Base-by-base conservation (phyloP, 495 filamentous ascomycete genomes). In the Coniosporium apollinis region DNA sequence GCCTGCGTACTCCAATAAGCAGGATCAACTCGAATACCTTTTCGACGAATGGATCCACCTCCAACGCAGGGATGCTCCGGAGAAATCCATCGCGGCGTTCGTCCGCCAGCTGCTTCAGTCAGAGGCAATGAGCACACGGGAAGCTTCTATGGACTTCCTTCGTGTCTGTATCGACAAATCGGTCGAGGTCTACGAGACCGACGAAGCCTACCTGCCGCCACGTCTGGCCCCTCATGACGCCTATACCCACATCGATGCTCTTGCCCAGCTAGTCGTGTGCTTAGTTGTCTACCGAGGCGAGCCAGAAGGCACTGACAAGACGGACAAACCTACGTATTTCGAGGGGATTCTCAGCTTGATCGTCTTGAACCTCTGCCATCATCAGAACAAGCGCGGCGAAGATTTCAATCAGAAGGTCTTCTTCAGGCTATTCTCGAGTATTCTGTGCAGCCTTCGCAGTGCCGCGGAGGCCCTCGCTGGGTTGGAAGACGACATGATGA, bases 1-100 rank as follows among this genome's bases (percentile, higher is more conserved):
- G 3, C 55, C 51, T 13, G 46, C 52, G 16, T 22, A 42, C 7
- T 34, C 46, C 19, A 43, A 44, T 10, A 74, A 73, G 46, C 69
- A 71, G 29, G 78, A 87, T 34, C 86, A 93, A 45, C 72, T 94
- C 58, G 79, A 91, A 46, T 96, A 96, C 49, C 67, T 92, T 28
- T 93, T 99, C 51, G 80, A 77, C 7, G 89, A 96, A 52, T 99
- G 89, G 89, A 68, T 84, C 37, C 72, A 76, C 25, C 67, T 96
- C 11, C 84, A 79, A 54, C 77, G 80, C 32, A 65, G 69, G 7
- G 67, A 71, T 41, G 72, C 74, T 0, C 71, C 71, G 8, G 79
- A 84, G 19, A 82, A 78, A 46, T 67, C 77, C 0, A 64, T 71
- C 34, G 56, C 65, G 5, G 70, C 82, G 1, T 99, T 96, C 57